Base-by-base conservation (phyloP, 108 stramenopile species). In the Cyclotella distinguenda region DNA sequence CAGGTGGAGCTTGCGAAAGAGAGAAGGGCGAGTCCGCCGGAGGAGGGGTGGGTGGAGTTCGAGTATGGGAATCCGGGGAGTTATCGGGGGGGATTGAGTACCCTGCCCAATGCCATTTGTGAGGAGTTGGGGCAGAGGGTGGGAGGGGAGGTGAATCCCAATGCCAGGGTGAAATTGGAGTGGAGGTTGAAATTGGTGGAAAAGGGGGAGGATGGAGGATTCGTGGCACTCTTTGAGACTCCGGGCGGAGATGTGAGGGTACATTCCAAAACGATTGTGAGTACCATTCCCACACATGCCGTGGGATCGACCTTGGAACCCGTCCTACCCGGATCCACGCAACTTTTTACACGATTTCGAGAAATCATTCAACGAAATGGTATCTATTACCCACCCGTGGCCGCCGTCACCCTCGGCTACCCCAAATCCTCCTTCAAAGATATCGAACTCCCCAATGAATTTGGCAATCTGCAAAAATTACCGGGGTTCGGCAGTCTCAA, bases 331-430 rank as follows among this genome's bases (percentile, higher is more conserved):
- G 91, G 85, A 21, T 86, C 90, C 8, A 73, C 84, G 19, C 66
- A 51, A 1, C 80, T 98, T 23, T 85, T 90, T 33, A 82, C 91
- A 43, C 79, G 79, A 43, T 56, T 82, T 19, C 84, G 87, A 40
- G 23, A 58, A 21, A 77, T 74, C 4, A 78, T 88, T 52, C 55
- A 80, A 39, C 74, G 87, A 40, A 46, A 73, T 22, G 86, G 86
- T 18, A 84, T 97, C 19, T 96, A 96, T 84, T 83, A 93, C 59
- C 97, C 97, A 15, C 96, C 97, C 6, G 95, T 98, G 12, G 93
- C 92, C 0, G 85, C 93, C 23, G 95, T 95, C 0, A 94, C 95
- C 13, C 67, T 97, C 19, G 95, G 95, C 8, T 98, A 98, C 68
- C 94, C 95, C 47, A 95, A 95, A 64, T 64, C 74, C 12, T 70